A percentile compares a stretch with the other conserved stretches of the same genome.
Conservation (phyloP, 257 asterid genomes). For the Nicotiana benthamiana region DNA sequence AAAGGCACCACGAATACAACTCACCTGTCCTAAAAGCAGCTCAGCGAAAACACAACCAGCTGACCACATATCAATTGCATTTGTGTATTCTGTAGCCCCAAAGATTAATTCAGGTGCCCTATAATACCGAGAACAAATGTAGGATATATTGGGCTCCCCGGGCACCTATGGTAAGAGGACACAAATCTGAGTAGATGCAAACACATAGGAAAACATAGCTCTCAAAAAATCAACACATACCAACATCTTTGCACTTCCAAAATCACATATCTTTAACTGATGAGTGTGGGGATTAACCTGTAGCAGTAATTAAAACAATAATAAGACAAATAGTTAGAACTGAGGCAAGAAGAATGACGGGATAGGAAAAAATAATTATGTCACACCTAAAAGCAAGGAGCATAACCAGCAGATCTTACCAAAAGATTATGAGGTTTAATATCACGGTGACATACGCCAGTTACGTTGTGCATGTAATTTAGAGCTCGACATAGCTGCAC, state of each 20-base stretch:
- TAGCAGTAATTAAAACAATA: background rate
- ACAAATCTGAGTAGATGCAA: slow-evolving; percentile 2
- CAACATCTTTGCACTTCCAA: slow-evolving; percentile 87
- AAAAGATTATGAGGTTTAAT: slow-evolving; percentile 78
- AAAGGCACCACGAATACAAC: background rate
- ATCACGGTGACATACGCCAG: slow-evolving; percentile 92
- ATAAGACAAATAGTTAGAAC: background rate
- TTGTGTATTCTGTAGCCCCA: slow-evolving; percentile 83
- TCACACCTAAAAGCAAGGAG: slow-evolving; percentile 1
- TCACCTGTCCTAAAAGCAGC: slow-evolving; percentile 78
- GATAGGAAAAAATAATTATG: background rate
- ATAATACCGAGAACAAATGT: slow-evolving; percentile 82
- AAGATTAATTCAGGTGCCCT: slow-evolving; percentile 82
- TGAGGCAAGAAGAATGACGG: background rate
- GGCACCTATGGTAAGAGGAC: slow-evolving; percentile 47
- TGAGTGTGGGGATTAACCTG: slow-evolving; percentile 86
- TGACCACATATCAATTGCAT: slow-evolving; percentile 78
- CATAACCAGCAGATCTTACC: slow-evolving; percentile 29
- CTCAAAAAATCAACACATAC: slow-evolving; percentile 31
- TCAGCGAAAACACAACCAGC: slow-evolving; percentile 85
- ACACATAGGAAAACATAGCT: slow-evolving; percentile 1
- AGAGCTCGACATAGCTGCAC: slow-evolving; percentile 63
- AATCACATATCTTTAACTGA: slow-evolving; percentile 77
- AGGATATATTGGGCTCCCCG: slow-evolving; percentile 84
- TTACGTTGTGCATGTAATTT: slow-evolving; percentile 63